Conservation (phyloP, 768 basidiomycete species). For the Boletus reticuloceps region DNA sequence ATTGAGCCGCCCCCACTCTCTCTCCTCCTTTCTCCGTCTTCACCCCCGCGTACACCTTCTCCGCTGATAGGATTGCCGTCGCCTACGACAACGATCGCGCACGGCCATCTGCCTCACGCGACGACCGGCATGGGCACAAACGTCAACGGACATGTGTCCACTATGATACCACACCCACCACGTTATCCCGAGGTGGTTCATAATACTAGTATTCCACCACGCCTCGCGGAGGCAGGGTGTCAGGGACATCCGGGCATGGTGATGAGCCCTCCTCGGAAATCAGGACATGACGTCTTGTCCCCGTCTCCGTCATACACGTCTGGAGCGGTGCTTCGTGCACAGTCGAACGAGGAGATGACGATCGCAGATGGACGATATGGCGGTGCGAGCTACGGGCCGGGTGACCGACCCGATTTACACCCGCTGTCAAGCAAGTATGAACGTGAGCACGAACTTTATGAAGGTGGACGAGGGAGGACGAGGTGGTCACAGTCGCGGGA, state of each 20-base stretch:
- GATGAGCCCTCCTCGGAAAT: conserved; percentile 16
- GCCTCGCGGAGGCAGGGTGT: conserved; percentile 25
- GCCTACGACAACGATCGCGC: conserved; percentile 10
- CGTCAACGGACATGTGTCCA: conserved; percentile 6
- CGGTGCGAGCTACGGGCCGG: conserved; percentile 1
- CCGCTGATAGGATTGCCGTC: conserved; percentile 14
- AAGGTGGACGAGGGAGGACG: background rate
- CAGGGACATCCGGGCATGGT: conserved; percentile 18
- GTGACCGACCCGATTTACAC: conserved; percentile 5
- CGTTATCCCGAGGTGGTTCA: conserved; percentile 19
- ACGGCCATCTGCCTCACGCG: conserved; percentile 1
- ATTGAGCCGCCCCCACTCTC: conserved; percentile 10
- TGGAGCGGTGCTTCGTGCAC: conserved; percentile 6
- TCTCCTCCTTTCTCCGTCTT: conserved; percentile 13
- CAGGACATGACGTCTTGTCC: conserved; percentile 11
- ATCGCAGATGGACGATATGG: conserved; percentile 4
- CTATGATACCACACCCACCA: conserved; percentile 13
- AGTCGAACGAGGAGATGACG: conserved; percentile 12
- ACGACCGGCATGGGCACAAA: conserved; percentile 2
- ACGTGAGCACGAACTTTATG: background rate
- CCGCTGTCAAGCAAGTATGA: conserved; percentile 5
- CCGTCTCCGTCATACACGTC: background rate
- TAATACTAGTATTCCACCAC: conserved; percentile 1
- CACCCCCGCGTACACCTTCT: conserved; percentile 10
- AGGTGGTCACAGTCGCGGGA: conserved; percentile 7